Conservation (phyloP, 176 grass and related monocot species). For the Lolium rigidum region DNA sequence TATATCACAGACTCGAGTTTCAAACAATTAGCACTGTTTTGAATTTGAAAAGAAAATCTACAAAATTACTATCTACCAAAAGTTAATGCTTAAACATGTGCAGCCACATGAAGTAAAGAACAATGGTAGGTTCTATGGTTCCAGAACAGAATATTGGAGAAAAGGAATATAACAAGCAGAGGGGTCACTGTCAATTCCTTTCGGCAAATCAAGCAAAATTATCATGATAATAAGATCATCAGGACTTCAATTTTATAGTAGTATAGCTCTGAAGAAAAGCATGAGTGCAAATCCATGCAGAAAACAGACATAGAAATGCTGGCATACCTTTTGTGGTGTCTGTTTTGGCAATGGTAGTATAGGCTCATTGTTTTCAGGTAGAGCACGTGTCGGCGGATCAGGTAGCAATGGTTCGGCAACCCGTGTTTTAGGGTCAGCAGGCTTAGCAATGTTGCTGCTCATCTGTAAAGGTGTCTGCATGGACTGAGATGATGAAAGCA, state of each 20-base stretch:
- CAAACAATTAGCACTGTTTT: not conserved
- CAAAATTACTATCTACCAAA: not conserved
- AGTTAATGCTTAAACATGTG: not conserved
- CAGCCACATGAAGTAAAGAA: not conserved
- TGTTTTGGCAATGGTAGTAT: slow-evolving; percentile 83
- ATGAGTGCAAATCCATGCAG: not conserved
- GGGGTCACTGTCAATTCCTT: not conserved
- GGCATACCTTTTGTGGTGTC: slow-evolving; percentile 58
- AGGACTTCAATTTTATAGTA: not conserved
- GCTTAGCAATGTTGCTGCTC: slow-evolving; percentile 48
- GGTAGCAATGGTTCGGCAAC: slow-evolving; percentile 62
- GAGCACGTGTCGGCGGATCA: slow-evolving; percentile 48
- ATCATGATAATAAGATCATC: not conserved
- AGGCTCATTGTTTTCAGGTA: slow-evolving; percentile 66
- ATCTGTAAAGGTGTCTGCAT: slow-evolving; percentile 57
- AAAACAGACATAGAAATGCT: not conserved
- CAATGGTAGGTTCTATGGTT: not conserved
- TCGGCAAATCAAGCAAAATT: slow-evolving; percentile 2
- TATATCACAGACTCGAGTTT: not conserved
- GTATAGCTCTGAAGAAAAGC: not conserved
- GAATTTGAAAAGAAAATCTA: not conserved
- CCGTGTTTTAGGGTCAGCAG: slow-evolving; percentile 45
- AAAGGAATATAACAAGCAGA: not conserved
- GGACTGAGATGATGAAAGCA: slow-evolving; percentile 57
- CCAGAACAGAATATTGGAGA: not conserved